Evolutionary conservation across 257 asterid species (phyloP).

Genomic region (Primulina tabacum): DNA sequence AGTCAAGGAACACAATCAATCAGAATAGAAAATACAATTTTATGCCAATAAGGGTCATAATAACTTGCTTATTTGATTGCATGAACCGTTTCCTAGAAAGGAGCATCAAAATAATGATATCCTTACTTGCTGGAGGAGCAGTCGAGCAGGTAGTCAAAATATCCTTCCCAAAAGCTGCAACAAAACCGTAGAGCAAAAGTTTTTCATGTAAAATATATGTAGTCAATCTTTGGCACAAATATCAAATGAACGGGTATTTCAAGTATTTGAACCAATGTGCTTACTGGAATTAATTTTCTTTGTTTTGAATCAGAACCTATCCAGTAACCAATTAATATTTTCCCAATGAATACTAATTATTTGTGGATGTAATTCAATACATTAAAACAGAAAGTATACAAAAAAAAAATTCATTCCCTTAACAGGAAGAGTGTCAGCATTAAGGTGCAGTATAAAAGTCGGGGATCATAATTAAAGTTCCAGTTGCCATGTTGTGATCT

Average conservation of each 20-base stretch:
- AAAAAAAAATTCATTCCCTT: not conserved
- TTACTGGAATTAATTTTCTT: not conserved
- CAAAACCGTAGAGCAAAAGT: slow-evolving; percentile 21
- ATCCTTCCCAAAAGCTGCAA: slow-evolving; percentile 95
- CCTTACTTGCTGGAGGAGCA: slow-evolving; percentile 83
- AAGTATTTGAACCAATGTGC: not conserved
- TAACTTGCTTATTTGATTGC: slow-evolving; percentile 6
- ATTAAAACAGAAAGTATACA: slow-evolving; percentile 7
- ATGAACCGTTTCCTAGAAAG: slow-evolving; percentile 7
- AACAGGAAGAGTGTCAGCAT: slow-evolving; percentile 6
- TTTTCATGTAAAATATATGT: not conserved
- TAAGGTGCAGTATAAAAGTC: slow-evolving; percentile 11
- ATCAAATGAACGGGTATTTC: slow-evolving; percentile 12
- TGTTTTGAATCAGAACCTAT: slow-evolving; percentile 7
- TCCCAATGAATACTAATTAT: slow-evolving; percentile 1
- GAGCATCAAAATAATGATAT: slow-evolving; percentile 12
- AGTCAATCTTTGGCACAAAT: not conserved
- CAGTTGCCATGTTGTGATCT: not conserved
- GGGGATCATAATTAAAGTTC: slow-evolving; percentile 1
- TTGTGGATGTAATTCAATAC: not conserved
- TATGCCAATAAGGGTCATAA: not conserved
- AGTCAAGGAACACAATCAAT: slow-evolving; percentile 2
- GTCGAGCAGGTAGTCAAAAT: slow-evolving; percentile 81
- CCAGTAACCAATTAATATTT: slow-evolving; percentile 9
- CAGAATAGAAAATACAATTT: slow-evolving; percentile 4